A percentile compares a stretch with the other conserved stretches of the same genome.
phyloP scores from a whole-genome alignment of 2,329 filamentous ascomycete genomes.

The Aspergillus intermedius region DNA sequence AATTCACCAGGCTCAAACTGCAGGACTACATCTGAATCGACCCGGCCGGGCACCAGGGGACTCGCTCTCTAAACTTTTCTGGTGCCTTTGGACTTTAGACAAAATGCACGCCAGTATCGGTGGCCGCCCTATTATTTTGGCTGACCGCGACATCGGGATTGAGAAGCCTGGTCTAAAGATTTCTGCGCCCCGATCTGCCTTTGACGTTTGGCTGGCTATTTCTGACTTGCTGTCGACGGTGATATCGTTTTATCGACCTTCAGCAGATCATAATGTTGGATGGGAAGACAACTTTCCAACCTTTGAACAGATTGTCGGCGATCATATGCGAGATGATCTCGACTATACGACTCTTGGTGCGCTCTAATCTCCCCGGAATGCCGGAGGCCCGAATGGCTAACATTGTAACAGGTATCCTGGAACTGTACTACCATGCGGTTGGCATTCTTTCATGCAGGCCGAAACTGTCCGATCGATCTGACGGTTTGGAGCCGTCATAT shows the following conservation, averaged over 20 bases:
- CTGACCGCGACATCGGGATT: constrained; percentile 36
- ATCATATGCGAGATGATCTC: constrained; percentile 18
- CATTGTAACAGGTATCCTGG: constrained; percentile 25
- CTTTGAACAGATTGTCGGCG: constrained; percentile 29
- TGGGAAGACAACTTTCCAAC: constrained; percentile 36
- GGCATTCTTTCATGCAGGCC: constrained; percentile 53
- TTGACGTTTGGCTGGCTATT: constrained; percentile 33
- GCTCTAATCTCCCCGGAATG: background rate
- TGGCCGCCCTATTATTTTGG: constrained; percentile 33
- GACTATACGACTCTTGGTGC: constrained; percentile 25
- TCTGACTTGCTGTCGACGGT: constrained; percentile 32
- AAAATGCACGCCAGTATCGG: constrained; percentile 38
- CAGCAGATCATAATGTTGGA: constrained; percentile 25
- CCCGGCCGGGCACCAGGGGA: constrained; percentile 25
- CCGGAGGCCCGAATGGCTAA: background rate
- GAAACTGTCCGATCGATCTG: constrained; percentile 25
- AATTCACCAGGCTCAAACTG: constrained; percentile 36
- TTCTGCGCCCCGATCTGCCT: constrained; percentile 16
- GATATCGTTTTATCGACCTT: constrained; percentile 36
- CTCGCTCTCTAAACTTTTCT: constrained; percentile 29
- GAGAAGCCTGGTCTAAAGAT: constrained; percentile 18
- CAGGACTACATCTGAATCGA: constrained; percentile 34
- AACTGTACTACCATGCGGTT: constrained; percentile 52
- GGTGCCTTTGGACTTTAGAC: constrained; percentile 37
- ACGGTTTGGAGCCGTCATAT: constrained; percentile 45